Percentiles rank a stretch among this genome's conserved stretches.
Evolutionary conservation across 176 grass and related monocot species (phyloP).

Genomic region (Aegilops tauschii): DNA sequence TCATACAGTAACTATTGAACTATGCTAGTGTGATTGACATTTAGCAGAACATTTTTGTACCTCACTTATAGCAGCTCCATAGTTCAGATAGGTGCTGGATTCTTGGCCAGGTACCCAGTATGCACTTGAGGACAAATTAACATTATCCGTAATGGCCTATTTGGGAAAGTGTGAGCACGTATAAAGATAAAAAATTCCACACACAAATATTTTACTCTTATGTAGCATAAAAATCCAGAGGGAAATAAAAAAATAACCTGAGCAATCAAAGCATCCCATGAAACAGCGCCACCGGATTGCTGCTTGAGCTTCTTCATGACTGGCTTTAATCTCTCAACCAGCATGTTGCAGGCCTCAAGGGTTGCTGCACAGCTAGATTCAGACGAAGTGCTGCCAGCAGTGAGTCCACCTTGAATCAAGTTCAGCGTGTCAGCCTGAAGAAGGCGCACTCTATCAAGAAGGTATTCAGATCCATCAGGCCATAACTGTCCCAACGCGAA

Average conservation of each 20-base stretch:
- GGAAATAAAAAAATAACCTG: slow-evolving; percentile 28
- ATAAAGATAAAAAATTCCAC: not conserved
- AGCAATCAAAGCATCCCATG: slow-evolving; percentile 64
- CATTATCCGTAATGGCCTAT: slow-evolving; percentile 44
- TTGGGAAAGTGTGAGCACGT: not conserved
- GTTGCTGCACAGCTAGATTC: slow-evolving; percentile 70
- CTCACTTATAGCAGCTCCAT: slow-evolving; percentile 69
- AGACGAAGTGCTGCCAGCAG: slow-evolving; percentile 54
- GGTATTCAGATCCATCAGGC: slow-evolving; percentile 45
- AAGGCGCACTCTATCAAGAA: slow-evolving; percentile 60
- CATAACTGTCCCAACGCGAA: slow-evolving; percentile 46
- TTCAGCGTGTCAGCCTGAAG: slow-evolving; percentile 73
- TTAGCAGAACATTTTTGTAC: not conserved
- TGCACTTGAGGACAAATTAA: slow-evolving; percentile 62
- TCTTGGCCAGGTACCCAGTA: slow-evolving; percentile 53
- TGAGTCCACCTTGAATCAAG: slow-evolving; percentile 63
- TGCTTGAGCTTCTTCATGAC: slow-evolving; percentile 44
- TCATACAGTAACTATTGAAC: not conserved
- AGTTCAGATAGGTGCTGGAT: slow-evolving; percentile 52
- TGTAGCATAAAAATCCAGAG: not conserved
- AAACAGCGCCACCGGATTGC: slow-evolving; percentile 18
- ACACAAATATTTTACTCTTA: not conserved
- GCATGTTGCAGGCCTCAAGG: slow-evolving; percentile 51
- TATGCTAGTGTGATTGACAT: not conserved
- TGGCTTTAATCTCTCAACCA: slow-evolving; percentile 55